Evolutionary conservation across 202 grass and related monocot genomes (phyloP).

Genomic region (Panicum virgatum): DNA sequence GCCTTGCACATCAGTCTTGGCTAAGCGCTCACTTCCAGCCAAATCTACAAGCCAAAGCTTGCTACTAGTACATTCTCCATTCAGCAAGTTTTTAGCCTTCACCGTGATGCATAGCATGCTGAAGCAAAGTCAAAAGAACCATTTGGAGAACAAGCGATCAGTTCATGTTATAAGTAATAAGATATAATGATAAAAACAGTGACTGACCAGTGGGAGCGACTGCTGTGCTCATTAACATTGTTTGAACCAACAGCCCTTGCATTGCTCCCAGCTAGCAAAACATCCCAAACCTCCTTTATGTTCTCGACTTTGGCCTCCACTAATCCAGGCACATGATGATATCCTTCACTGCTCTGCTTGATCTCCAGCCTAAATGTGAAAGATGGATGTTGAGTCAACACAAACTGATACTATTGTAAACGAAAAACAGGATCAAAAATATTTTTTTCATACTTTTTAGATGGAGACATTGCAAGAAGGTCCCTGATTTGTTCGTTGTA

Average conservation of each 20-base stretch:
- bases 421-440: neutral
- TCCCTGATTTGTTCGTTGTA: constrained; percentile 98
- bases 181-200: neutral
- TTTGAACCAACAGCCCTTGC: constrained; percentile 95
- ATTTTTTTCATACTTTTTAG: constrained; percentile 66
- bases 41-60: constrained; percentile 94
- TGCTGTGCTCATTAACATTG: constrained; percentile 98
- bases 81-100: constrained; percentile 75
- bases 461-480: constrained; percentile 61
- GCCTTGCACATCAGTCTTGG: constrained; percentile 88
- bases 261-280: constrained; percentile 81
- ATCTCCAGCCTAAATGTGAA: constrained; percentile 71
- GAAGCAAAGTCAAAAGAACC: constrained; percentile 30
- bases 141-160: constrained; percentile 14
- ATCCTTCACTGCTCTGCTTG: constrained; percentile 79
- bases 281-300: constrained; percentile 78
- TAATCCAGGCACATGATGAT: constrained; percentile 82
- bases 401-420: neutral
- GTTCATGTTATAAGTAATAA: neutral
- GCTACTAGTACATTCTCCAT: constrained; percentile 80
- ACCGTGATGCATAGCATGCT: constrained; percentile 93
- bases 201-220: constrained; percentile 91
- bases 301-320: constrained; percentile 81
- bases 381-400: constrained; percentile 1
- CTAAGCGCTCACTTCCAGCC: constrained; percentile 88